Evolutionary conservation across 192 early-diverging fungal genomes (phyloP), one percentile per base, ranked within the genome.

Genomic region (Backusella circina): DNA sequence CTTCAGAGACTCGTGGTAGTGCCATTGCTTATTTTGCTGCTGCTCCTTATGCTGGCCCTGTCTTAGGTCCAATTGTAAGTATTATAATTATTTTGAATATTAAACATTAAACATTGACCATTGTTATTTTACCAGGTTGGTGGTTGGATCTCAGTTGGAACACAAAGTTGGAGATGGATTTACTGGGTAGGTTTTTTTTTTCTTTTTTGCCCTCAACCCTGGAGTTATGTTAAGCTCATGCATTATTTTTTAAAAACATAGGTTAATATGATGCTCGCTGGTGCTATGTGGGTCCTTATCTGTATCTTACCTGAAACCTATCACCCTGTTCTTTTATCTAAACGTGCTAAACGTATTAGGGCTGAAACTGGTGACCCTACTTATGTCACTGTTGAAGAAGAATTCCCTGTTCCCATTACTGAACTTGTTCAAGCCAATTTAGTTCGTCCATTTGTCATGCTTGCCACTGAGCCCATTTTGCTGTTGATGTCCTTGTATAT

Each of bases 11-110:
- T 37, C 74, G 74, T 50, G 79, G 79, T 61, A 76, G 67, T 57
- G 74, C 79, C 18, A 80, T 80, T 61, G 79, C 79, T 26, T 75
- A 66, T 32, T 80, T 80, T 33, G 74, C 74, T 8, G 74, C 74
- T 72, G 79, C 79, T 65, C 74, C 74, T 33, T 80, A 72, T 47
- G 65, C 47, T 41, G 78, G 78, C 26, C 74, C 78, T 67, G 74
- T 72, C 28, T 54, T 79, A 36, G 78, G 78, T 67, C 69, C 78
- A 39, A 67, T 79, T 30, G 44, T 47, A 47, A 47, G 51, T 57
- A 57, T 23, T n/a, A 2, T 26, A 26, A 12, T 26, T 57, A 26
- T 28, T 61, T 28, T 3, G 2, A 9, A 47, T 18, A 15, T 16
- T 15, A 41, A 15, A 13, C 13, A 16, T 41, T 15, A 41, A 12